Evolutionary conservation across 257 asterid genomes (phyloP), one percentile per base, ranked within the genome.

Genomic region (Mitragyna speciosa): DNA sequence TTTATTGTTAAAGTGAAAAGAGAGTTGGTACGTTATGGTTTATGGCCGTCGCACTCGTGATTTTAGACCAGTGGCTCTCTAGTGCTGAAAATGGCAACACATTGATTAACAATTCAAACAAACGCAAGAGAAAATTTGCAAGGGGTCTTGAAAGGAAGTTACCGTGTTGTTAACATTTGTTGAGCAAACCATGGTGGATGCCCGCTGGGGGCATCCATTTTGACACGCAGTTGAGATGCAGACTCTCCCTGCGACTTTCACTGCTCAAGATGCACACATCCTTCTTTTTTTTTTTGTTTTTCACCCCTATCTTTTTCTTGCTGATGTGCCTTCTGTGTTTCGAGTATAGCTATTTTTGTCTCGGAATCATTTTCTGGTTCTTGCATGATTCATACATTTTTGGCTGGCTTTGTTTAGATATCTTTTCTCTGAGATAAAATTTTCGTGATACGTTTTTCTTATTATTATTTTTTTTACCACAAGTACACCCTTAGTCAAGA

Each of bases 221-320:
- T 24, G 30, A 24, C 16, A 7, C 11, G 67, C 12, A 7, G 67
- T 24, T 24, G 36, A 33, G 20, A 31, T 10, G 16, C 16, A 5
- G 45, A 15, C 24, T 7, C 64, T 39, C 28, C 65, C 77, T 45
- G 65, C 51, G 77, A 73, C 77, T 72, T 72, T 31, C 72, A 67
- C 28, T 67, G 72, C 72, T 61, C 30, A 61, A 26, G 8, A 63
- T 63, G 36, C 36, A 6, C 68, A 11, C 26, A 0, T 9, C 9
- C 11, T 22, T 28, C 2, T 61, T 61, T 30, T n/a, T 61, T n/a
- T 30, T n/a, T 61, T 61, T n/a, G 3, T 43, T 43, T 43, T 43
- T 7, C 3, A 43, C 47, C 6, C 47, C 3, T 3, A 43, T n/a
- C n/a, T n/a, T n/a, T n/a, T n/a, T n/a, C 41, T 36, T 36, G 41